Conservation (phyloP, 2,329 filamentous ascomycete genomes). For the Talaromyces funiculosus region DNA sequence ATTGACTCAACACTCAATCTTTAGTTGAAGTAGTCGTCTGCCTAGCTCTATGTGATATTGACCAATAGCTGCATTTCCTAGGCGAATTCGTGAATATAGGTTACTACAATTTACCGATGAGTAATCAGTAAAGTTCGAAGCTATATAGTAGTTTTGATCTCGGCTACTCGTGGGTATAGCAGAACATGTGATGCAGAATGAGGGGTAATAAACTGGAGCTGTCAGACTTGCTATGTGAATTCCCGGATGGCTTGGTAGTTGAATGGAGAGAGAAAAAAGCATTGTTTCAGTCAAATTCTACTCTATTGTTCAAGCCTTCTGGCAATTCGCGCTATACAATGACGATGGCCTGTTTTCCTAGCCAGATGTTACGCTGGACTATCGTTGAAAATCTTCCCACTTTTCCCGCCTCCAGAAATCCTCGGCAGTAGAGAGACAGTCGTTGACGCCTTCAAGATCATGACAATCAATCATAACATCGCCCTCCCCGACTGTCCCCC, state of each 20-base stretch:
- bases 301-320: not conserved
- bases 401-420: not conserved
- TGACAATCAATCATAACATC: constrained; percentile 8
- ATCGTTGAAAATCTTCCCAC: not conserved
- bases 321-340: too few species aligned
- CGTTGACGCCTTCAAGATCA: constrained; percentile 3
- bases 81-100: too few species aligned
- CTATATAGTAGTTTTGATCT: not conserved
- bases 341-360: too few species aligned
- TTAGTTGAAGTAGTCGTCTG: not conserved
- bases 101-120: not conserved
- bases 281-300: not conserved
- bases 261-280: not conserved
- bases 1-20: not conserved
- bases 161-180: not conserved
- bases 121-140: not conserved
- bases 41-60: not conserved
- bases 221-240: not conserved
- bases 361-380: not conserved
- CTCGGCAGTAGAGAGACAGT: not conserved
- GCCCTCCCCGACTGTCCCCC: not conserved
- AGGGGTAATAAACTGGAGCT: not conserved
- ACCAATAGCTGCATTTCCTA: not conserved
- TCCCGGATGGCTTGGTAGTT: not conserved
- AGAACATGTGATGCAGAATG: not conserved